A percentile compares a stretch with the other conserved stretches of the same genome.
These are phyloP conservation scores for Globisporangium recalcitrans DNA, from an alignment of 352 stramenopile species.

Conservation along the genomic window DNA sequence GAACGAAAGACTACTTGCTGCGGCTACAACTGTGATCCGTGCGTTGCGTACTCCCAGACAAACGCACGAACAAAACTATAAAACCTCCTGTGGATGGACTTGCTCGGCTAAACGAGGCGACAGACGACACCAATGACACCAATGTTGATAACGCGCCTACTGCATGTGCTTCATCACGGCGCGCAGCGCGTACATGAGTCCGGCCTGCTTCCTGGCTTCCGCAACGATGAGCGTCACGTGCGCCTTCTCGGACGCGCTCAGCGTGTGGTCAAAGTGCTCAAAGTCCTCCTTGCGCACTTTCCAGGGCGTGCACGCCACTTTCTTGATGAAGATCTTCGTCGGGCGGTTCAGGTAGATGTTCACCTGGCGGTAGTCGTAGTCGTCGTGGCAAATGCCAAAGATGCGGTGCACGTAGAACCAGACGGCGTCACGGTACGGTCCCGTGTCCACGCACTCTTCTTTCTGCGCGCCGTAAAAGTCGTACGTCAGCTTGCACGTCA, in stretches of 20 bases:
- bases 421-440: slow-evolving; percentile 74
- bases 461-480: slow-evolving; percentile 62
- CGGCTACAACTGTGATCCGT: neutral
- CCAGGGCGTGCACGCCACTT: slow-evolving; percentile 82
- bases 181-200: slow-evolving; percentile 82
- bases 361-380: slow-evolving; percentile 85
- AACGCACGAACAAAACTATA: neutral
- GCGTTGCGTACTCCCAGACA: neutral
- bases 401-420: slow-evolving; percentile 88
- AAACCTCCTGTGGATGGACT: neutral
- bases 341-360: slow-evolving; percentile 79
- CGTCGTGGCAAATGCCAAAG: slow-evolving; percentile 86
- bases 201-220: slow-evolving; percentile 82
- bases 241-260: slow-evolving; percentile 80
- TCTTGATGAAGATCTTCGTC: slow-evolving; percentile 86
- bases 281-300: slow-evolving; percentile 78
- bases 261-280: slow-evolving; percentile 76
- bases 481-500: slow-evolving; percentile 83
- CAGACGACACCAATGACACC: slow-evolving; percentile 1
- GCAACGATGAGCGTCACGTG: slow-evolving; percentile 80
- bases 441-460: slow-evolving; percentile 65
- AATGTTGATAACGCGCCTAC: slow-evolving; percentile 21
- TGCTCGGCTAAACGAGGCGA: neutral
- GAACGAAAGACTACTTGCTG: neutral
- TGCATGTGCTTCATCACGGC: slow-evolving; percentile 87